Evolutionary conservation across 441 rosid genomes (phyloP).

Genomic region (Gossypium schwendimanii): DNA sequence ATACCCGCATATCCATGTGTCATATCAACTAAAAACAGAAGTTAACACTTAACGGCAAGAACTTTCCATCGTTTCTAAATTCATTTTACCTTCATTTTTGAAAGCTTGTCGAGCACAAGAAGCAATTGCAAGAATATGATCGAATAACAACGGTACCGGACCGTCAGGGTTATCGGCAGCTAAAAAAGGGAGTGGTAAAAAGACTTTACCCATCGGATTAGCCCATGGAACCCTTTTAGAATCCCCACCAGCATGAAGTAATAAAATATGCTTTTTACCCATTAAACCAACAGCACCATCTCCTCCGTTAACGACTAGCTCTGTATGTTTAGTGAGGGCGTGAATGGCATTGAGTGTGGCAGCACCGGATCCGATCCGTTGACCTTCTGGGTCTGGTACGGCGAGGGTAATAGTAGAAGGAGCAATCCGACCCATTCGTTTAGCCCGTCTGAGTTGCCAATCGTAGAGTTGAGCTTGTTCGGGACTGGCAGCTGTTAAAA

Average conservation of each 20-base stretch:
- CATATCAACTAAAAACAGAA: neutral
- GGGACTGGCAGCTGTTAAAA: slow-evolving; percentile 96
- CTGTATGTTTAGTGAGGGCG: slow-evolving; percentile 57
- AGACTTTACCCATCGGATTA: slow-evolving; percentile 95
- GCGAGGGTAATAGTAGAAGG: slow-evolving; percentile 72
- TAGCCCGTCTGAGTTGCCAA: slow-evolving; percentile 86
- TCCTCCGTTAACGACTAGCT: slow-evolving; percentile 18
- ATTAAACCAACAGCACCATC: slow-evolving; percentile 35
- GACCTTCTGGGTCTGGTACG: slow-evolving; percentile 83
- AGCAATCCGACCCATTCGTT: slow-evolving; percentile 74
- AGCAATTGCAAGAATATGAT: slow-evolving; percentile 92
- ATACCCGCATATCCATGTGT: too few relatives aligned
- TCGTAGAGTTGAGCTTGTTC: slow-evolving; percentile 84
- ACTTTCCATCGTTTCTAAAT: neutral
- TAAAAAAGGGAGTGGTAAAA: slow-evolving; percentile 85
- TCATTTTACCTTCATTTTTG: slow-evolving; percentile 47
- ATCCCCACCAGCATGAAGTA: slow-evolving; percentile 99
- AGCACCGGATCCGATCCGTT: slow-evolving; percentile 91
- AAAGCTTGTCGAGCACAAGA: slow-evolving; percentile 87
- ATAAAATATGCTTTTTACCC: slow-evolving; percentile 61
- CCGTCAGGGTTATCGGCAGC: slow-evolving; percentile 92
- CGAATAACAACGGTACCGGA: slow-evolving; percentile 91
- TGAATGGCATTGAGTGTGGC: slow-evolving; percentile 83
- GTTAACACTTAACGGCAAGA: neutral
- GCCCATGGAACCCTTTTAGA: slow-evolving; percentile 99